Evolutionary conservation across 495 filamentous ascomycete species (phyloP).

Genomic region (Aspergillus biplanus): DNA sequence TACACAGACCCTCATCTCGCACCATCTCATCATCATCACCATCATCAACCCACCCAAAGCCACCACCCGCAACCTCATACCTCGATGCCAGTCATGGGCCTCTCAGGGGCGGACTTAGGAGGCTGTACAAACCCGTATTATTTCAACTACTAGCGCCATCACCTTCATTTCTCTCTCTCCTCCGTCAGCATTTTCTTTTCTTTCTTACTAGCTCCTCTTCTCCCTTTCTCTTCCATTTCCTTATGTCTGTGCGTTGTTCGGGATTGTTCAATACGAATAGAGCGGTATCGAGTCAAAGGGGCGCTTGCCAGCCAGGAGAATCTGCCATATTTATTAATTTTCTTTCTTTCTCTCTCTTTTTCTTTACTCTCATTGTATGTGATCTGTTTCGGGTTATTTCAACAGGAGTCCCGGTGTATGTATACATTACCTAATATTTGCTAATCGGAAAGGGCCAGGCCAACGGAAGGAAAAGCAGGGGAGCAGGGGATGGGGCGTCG

Average conservation of each 20-base stretch:
- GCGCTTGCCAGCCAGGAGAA: background rate
- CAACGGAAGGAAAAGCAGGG: background rate
- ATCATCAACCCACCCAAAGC: constrained; percentile 11
- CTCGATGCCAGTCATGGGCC: constrained; percentile 22
- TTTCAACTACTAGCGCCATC: constrained; percentile 29
- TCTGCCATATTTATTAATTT: background rate
- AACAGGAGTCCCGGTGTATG: constrained; percentile 2
- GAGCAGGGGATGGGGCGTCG: background rate
- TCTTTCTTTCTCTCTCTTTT: background rate
- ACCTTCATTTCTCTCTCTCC: background rate
- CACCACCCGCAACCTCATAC: constrained; percentile 4
- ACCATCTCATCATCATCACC: background rate
- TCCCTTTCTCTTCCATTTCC: background rate
- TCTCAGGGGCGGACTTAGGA: constrained; percentile 24
- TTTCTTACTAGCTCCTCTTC: background rate
- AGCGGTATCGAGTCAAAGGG: background rate
- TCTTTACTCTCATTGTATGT: background rate
- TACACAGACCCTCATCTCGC: constrained; percentile 27
- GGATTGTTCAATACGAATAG: constrained; percentile 5
- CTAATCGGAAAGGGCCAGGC: background rate
- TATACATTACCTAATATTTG: constrained; percentile 6
- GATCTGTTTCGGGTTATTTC: constrained; percentile 6
- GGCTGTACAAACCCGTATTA: constrained; percentile 36
- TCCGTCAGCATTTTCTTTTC: background rate
- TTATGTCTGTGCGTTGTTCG: background rate